Evolutionary conservation across 352 stramenopile species (phyloP).

Genomic region (Elongisporangium senticosum): DNA sequence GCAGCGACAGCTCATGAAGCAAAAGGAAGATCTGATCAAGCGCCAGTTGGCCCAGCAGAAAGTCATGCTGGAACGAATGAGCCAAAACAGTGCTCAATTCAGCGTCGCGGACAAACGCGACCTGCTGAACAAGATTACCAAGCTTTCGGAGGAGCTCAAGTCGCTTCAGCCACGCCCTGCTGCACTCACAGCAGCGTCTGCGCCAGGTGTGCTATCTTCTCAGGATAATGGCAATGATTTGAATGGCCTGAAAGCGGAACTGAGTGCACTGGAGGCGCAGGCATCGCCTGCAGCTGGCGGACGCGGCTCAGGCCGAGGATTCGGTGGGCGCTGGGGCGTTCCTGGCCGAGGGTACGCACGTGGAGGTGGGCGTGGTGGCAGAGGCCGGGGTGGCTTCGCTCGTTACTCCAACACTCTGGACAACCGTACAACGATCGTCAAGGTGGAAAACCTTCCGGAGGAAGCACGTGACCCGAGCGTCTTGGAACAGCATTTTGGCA

Average conservation of each 20-base stretch:
- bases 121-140: slow-evolving; percentile 81
- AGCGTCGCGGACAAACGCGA: slow-evolving; percentile 67
- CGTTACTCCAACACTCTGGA: slow-evolving; percentile 63
- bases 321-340: slow-evolving; percentile 26
- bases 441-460: slow-evolving; percentile 67
- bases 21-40: slow-evolving; percentile 80
- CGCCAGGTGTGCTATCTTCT: slow-evolving; percentile 1
- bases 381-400: slow-evolving; percentile 26
- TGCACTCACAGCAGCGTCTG: neutral
- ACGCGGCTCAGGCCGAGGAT: slow-evolving; percentile 17
- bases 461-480: slow-evolving; percentile 70
- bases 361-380: slow-evolving; percentile 34
- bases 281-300: slow-evolving; percentile 18
- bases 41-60: slow-evolving; percentile 79
- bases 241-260: slow-evolving; percentile 53
- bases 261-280: slow-evolving; percentile 60
- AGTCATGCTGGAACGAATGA: slow-evolving; percentile 77
- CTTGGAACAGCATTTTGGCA: slow-evolving; percentile 82
- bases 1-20: slow-evolving; percentile 74
- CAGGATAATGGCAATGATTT: slow-evolving; percentile 24
- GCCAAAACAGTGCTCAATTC: slow-evolving; percentile 63
- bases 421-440: slow-evolving; percentile 82
- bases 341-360: slow-evolving; percentile 34
- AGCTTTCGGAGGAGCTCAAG: slow-evolving; percentile 65
- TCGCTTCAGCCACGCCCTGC: slow-evolving; percentile 30